Evolutionary conservation across 2,329 filamentous ascomycete genomes (phyloP), one percentile per base, ranked within the genome.

Genomic region (Calcarisporium arbuscula): DNA sequence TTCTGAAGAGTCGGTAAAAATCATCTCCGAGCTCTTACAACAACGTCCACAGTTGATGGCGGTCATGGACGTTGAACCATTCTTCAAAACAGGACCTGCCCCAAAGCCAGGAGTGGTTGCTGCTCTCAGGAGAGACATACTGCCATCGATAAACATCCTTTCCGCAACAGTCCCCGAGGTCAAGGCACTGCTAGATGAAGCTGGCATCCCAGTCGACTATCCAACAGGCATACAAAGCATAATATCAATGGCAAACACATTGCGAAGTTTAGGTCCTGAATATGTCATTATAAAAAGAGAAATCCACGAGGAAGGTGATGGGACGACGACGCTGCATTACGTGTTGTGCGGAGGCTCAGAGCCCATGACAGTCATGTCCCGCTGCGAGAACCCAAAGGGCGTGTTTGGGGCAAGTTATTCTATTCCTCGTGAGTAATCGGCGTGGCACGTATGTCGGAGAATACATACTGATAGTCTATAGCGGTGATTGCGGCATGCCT

Each of bases 211-310:
- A 5, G 20, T 32, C n/a, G 28, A 32, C 23, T 37, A 37, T 8
- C 35, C 35, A 28, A 25, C 20, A 19, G 32, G 35, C 19, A 33
- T 32, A 17, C 28, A 21, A n/a, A 30, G 32, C 18, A 30, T 37
- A 17, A 12, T 19, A 23, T 11, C 29, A n/a, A 27, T 37, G 35
- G 35, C 28, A 19, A 30, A 37, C 9, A 21, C 30, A 10, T 8
- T 37, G 19, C 22, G 20, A 22, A 33, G 19, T 20, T 27, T 32
- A 14, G 35, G 35, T 15, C 35, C 35, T n/a, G 21, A 37, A 11
- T 33, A 33, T 28, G 35, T 33, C 28, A 27, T 37, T 16, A 37
- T 37, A 26, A 37, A 37, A 27, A 26, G 29, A 28, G 35, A 37
- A 14, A 32, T 28, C 11, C 23, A 32, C 12, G 30, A 27, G 3